Evolutionary conservation across 768 basidiomycete genomes (phyloP).

Genomic region (Psilocybe azurescens): DNA sequence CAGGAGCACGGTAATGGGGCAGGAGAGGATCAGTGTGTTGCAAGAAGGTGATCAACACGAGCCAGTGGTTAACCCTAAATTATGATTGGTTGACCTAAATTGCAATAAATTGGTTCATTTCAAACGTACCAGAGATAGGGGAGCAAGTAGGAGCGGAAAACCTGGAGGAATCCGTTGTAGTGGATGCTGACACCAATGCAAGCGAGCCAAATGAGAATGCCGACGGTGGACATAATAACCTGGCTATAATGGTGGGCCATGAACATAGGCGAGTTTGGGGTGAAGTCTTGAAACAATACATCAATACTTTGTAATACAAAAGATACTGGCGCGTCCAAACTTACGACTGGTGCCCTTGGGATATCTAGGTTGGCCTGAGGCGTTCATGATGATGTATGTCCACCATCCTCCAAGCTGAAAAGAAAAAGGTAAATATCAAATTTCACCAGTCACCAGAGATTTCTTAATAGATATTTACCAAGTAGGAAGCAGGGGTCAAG

Average conservation of each 20-base stretch:
- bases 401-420: conserved; percentile 80
- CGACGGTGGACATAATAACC: conserved; percentile 83
- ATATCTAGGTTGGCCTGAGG: conserved; percentile 85
- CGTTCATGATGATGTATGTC: conserved; percentile 79
- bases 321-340: conserved; percentile 30
- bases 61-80: conserved; percentile 87
- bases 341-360: conserved; percentile 80
- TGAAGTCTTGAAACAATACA: conserved; percentile 61
- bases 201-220: conserved; percentile 75
- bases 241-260: conserved; percentile 78
- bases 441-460: not conserved
- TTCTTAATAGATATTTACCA: conserved; percentile 46
- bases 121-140: conserved; percentile 81
- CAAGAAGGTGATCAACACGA: conserved; percentile 95
- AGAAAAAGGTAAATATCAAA: not conserved
- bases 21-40: conserved; percentile 97
- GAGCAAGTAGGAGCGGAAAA: conserved; percentile 81
- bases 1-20: conserved; percentile 88
- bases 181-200: conserved; percentile 60
- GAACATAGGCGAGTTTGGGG: conserved; percentile 80
- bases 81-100: not conserved
- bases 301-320: not conserved
- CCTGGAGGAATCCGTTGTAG: conserved; percentile 68
- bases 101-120: not conserved
- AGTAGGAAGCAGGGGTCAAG: conserved; percentile 56